Evolutionary conservation across 192 early-diverging fungal genomes (phyloP).

Genomic region (Geosiphon pyriformis): DNA sequence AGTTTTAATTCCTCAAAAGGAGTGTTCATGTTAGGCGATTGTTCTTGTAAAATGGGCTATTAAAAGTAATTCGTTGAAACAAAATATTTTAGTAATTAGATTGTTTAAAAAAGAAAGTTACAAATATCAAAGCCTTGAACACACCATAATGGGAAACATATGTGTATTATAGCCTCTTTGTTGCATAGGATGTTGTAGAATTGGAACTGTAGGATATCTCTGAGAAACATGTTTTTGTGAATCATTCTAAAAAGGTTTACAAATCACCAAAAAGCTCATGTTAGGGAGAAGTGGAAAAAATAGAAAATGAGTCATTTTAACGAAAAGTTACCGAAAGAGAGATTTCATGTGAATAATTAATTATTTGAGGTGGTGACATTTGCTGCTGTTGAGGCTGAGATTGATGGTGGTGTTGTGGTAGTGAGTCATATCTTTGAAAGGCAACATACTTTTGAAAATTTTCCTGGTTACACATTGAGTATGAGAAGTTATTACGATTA

Average conservation of each 20-base stretch:
- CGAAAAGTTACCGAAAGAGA: neutral
- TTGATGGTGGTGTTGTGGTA: neutral
- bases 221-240: neutral
- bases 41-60: neutral
- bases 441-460: neutral
- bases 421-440: neutral
- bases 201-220: too few species aligned
- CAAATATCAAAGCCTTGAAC: too few species aligned
- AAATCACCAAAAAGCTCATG: too few species aligned
- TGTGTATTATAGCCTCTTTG: too few species aligned
- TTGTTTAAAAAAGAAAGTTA: too few species aligned
- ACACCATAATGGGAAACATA: too few species aligned
- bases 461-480: neutral
- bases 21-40: neutral
- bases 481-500: too few species aligned
- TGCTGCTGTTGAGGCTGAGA: neutral
- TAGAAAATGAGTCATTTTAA: neutral
- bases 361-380: neutral
- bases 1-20: neutral
- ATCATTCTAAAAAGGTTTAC: neutral
- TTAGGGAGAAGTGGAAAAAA: too few species aligned
- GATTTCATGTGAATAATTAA: neutral
- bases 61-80: too few species aligned
- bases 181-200: too few species aligned
- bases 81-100: too few species aligned